Evolutionary conservation across 106 monocot species (phyloP).

Genomic region (Acorus gramineus): DNA sequence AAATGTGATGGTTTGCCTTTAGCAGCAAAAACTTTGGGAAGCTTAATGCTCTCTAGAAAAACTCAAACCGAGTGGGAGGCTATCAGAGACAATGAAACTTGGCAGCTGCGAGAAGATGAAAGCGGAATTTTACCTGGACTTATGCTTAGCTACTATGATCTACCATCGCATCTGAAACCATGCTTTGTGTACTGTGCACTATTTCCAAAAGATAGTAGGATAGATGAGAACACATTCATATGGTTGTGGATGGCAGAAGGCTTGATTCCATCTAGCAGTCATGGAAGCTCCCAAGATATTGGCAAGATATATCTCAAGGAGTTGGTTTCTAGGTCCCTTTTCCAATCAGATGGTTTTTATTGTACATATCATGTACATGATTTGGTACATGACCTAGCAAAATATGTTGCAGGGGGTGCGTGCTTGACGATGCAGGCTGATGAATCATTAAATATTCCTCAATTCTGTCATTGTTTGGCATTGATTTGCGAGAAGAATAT

Average conservation of each 20-base stretch:
- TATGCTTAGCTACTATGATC: constrained; percentile 15
- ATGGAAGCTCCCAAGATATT: constrained; percentile 6
- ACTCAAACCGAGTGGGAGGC: constrained; percentile 10
- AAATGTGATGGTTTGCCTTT: constrained; percentile 23
- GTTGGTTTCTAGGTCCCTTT: constrained; percentile 15
- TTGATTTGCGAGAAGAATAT: not conserved
- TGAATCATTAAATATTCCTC: not conserved
- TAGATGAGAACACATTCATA: not conserved
- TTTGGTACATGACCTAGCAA: constrained; percentile 26
- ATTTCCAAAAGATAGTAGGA: constrained; percentile 11
- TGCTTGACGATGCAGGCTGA: constrained; percentile 1
- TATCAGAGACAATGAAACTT: constrained; percentile 8
- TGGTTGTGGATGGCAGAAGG: constrained; percentile 28
- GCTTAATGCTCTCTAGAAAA: not conserved
- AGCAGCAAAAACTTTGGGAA: constrained; percentile 28
- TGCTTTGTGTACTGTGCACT: constrained; percentile 24
- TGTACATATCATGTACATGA: constrained; percentile 23
- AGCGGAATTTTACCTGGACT: constrained; percentile 13
- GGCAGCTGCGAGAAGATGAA: not conserved
- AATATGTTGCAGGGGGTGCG: constrained; percentile 12
- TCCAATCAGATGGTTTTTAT: not conserved
- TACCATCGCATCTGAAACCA: constrained; percentile 17
- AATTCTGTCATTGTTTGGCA: constrained; percentile 6
- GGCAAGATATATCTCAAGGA: constrained; percentile 17
- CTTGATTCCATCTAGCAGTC: not conserved